phyloP scores from a whole-genome alignment of 2,329 filamentous ascomycete genomes.

The Calonectria naviculata region DNA sequence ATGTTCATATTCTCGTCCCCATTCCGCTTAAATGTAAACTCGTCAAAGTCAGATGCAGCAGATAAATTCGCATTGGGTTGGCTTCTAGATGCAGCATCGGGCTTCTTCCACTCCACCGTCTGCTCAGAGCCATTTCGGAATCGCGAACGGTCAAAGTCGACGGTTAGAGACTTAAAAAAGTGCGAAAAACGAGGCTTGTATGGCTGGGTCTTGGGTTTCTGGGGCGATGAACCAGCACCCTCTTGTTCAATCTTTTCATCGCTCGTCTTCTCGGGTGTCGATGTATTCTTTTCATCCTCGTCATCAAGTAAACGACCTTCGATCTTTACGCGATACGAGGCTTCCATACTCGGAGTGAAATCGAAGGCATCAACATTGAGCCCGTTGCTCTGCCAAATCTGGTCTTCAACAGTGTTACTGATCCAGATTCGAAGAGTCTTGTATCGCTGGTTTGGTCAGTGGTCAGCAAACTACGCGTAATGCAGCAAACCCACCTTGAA shows the following conservation, averaged over 20 bases:
- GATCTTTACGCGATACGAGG: conserved; percentile 90
- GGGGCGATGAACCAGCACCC: conserved; percentile 40
- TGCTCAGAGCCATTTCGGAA: conserved; percentile 66
- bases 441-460: conserved; percentile 64
- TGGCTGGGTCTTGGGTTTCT: conserved; percentile 49
- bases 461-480: conserved; percentile 15
- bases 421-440: conserved; percentile 94
- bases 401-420: conserved; percentile 92
- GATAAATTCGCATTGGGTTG: conserved; percentile 52
- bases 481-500: conserved; percentile 65
- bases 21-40: conserved; percentile 89
- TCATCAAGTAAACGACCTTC: conserved; percentile 87
- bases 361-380: conserved; percentile 82
- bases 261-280: conserved; percentile 53
- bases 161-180: conserved; percentile 84
- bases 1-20: conserved; percentile 94
- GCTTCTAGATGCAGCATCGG: conserved; percentile 66
- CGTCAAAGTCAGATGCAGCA: conserved; percentile 84
- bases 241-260: conserved; percentile 40
- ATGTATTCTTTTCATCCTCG: conserved; percentile 67
- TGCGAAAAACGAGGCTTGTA: conserved; percentile 74
- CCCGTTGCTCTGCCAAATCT: conserved; percentile 85
- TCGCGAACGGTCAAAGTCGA: conserved; percentile 76
- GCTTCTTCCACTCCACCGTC: conserved; percentile 88
- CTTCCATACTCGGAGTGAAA: conserved; percentile 80